These are phyloP conservation scores for Chaetomium fimeti DNA, from an alignment of 495 filamentous ascomycete genomes.

Conservation along the genomic window DNA sequence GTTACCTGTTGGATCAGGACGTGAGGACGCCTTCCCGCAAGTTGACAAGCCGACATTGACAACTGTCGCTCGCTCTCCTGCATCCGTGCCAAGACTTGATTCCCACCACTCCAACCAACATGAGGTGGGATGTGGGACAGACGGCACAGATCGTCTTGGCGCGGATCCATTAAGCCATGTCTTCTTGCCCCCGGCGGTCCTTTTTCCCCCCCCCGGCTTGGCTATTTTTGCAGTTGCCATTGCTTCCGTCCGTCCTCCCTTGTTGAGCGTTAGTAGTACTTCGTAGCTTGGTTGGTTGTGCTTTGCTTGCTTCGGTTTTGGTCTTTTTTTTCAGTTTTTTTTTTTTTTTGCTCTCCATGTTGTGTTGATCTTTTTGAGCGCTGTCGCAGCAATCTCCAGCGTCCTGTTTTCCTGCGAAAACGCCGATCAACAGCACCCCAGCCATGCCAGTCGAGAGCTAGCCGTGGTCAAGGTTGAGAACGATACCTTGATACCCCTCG, in stretches of 20 bases:
- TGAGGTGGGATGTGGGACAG: conserved; percentile 1
- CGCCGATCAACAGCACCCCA: background rate
- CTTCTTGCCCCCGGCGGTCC: background rate
- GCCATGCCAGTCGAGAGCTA: conserved; percentile 9
- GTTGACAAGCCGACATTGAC: no score
- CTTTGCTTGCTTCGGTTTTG: no score
- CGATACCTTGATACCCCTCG: background rate
- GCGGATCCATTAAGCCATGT: background rate
- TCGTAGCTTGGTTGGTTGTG: no score
- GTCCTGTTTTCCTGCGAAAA: background rate
- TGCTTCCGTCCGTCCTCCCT: background rate
- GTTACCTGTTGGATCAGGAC: no score
- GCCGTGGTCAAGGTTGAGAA: background rate
- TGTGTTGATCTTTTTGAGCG: background rate
- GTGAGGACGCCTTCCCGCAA: no score
- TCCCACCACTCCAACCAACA: background rate
- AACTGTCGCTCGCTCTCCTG: no score
- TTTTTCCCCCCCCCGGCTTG: conserved; percentile 11
- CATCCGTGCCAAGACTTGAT: background rate
- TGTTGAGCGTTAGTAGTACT: no score
- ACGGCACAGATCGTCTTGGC: conserved; percentile 8
- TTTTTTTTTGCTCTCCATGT: background rate
- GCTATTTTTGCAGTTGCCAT: background rate
- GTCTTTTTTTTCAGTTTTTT: background rate
- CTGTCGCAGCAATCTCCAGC: background rate